Base-by-base conservation (phyloP, 306 rosid species). In the Ceratonia siliqua region DNA sequence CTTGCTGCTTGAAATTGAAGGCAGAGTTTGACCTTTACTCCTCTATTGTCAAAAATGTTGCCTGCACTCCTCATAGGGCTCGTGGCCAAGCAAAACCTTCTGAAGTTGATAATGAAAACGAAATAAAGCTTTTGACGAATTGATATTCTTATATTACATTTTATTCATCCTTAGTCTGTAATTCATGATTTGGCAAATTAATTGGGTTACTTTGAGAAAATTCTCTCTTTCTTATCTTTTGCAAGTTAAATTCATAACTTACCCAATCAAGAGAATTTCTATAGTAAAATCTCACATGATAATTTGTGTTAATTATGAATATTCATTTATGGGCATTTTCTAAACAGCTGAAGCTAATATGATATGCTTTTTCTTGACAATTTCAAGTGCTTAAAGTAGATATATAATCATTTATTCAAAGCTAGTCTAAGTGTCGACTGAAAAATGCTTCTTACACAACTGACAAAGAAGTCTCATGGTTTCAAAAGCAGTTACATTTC, bases 1-100 rank as follows among this genome's bases (percentile, higher is more conserved):
- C 90, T 59, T 85, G 91, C 86, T 89, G 97, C 83, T 75, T 64
- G 72, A 91, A 94, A 83, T 68, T 91, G 76, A 94, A 88, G 84
- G 92, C 93, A 0, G 98, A 94, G 64, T 94, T 91, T 42, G 93
- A 94, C 62, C 93, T 94, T 54, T 82, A 85, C 88, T 88, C 88
- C 55, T 87, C 93, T 35, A 84, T 91, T 54, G 73, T 94, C 11
- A 85, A 76, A 79, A 79, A 82, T 73, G 67, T 91, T 72, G 86
- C 85, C 58, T 85, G 87, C 82, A 81, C 82, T 57, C 79, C 91
- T 38, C 78, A 30, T 24, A 80, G 76, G 72, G 46, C 80, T 33
- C 66, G 72, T 18, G 68, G 55, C 49, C 79, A 79, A 80, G 75
- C 86, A 42, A 82, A 89, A 58, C 78, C 85, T 52, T 14, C 80